These are phyloP conservation scores for Didymella arachidicola DNA, from an alignment of 2,329 filamentous ascomycete species.

Conservation along the genomic window DNA sequence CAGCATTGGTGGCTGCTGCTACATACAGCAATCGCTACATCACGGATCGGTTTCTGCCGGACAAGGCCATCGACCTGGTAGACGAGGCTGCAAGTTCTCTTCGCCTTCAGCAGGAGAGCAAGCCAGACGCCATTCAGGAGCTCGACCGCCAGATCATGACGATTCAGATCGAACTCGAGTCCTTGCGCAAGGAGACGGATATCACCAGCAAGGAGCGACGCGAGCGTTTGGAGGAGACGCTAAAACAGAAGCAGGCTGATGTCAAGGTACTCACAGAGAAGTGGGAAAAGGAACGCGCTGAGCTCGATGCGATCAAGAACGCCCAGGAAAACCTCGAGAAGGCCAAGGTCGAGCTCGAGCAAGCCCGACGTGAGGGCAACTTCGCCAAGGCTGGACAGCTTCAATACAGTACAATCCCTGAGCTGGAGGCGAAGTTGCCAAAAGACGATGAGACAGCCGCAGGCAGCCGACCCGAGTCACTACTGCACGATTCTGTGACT, in stretches of 20 bases:
- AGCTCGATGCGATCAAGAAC: slow-evolving; percentile 87
- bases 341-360: slow-evolving; percentile 83
- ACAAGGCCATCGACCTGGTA: slow-evolving; percentile 96
- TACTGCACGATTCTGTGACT: slow-evolving; percentile 95
- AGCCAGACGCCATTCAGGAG: slow-evolving; percentile 91
- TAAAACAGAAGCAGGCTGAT: slow-evolving; percentile 80
- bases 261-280: slow-evolving; percentile 76
- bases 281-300: slow-evolving; percentile 88
- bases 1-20: slow-evolving; percentile 88
- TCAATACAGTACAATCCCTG: slow-evolving; percentile 85
- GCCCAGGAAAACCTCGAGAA: slow-evolving; percentile 88
- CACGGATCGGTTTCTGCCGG: slow-evolving; percentile 91
- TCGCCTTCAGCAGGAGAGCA: slow-evolving; percentile 93
- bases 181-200: slow-evolving; percentile 91
- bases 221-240: slow-evolving; percentile 80
- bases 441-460: slow-evolving; percentile 66
- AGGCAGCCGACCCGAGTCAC: slow-evolving; percentile 56
- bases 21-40: slow-evolving; percentile 95
- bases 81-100: slow-evolving; percentile 93
- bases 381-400: slow-evolving; percentile 91
- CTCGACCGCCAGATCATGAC: slow-evolving; percentile 97
- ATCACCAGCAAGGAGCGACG: slow-evolving; percentile 85
- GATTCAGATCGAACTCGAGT: slow-evolving; percentile 95
- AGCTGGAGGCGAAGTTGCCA: slow-evolving; percentile 79
- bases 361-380: slow-evolving; percentile 85